Conservation (phyloP, 2,329 filamentous ascomycete species). For the Aspergillus proliferans region DNA sequence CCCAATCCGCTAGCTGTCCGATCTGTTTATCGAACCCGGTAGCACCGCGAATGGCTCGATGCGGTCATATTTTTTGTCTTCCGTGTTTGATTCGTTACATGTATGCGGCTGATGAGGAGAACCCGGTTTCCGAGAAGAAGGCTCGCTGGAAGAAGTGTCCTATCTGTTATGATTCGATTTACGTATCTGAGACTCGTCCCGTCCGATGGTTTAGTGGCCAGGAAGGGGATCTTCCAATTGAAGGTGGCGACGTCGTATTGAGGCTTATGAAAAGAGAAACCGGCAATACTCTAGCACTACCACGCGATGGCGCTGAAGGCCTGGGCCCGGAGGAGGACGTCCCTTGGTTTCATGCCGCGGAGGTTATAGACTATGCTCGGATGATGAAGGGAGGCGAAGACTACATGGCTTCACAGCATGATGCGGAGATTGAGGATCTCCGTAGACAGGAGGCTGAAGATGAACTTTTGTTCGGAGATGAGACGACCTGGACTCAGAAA, state of each 20-base stretch:
- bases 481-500: constrained; percentile 85
- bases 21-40: constrained; percentile 92
- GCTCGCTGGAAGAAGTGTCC: constrained; percentile 90
- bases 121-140: constrained; percentile 58
- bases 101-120: constrained; percentile 74
- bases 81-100: constrained; percentile 93
- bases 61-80: constrained; percentile 93
- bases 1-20: constrained; percentile 81
- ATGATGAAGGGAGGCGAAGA: constrained; percentile 90
- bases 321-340: constrained; percentile 67
- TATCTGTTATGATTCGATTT: constrained; percentile 91
- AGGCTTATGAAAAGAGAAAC: constrained; percentile 75
- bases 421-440: constrained; percentile 70
- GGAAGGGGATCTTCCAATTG: constrained; percentile 70
- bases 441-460: constrained; percentile 77
- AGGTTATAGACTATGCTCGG: constrained; percentile 88
- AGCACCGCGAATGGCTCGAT: constrained; percentile 92
- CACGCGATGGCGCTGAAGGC: constrained; percentile 70
- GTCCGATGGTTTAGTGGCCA: constrained; percentile 89
- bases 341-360: constrained; percentile 91
- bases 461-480: constrained; percentile 84
- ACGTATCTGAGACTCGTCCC: constrained; percentile 79
- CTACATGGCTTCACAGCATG: constrained; percentile 78
- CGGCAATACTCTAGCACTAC: constrained; percentile 78
- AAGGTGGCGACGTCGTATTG: constrained; percentile 84